Percentiles rank a stretch among this genome's conserved stretches.
These are phyloP conservation scores for Phytopythium delawarense DNA, from an alignment of 352 stramenopile genomes.

Conservation along the genomic window DNA sequence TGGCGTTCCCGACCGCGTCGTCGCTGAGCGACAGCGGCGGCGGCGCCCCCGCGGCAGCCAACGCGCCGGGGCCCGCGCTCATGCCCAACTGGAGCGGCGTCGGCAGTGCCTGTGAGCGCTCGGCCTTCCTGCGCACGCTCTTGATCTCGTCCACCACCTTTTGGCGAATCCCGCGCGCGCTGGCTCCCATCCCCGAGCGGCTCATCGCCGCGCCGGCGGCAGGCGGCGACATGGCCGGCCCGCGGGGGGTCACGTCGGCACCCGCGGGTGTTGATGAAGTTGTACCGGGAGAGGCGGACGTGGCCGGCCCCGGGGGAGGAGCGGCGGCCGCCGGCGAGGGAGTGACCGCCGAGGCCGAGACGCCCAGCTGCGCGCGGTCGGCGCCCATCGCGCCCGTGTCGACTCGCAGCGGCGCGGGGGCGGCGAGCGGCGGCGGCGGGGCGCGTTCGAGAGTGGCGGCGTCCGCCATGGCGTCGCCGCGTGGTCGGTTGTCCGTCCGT, in stretches of 20 bases:
- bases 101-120: conserved; percentile 13
- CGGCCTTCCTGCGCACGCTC: conserved; percentile 38
- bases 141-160: conserved; percentile 73
- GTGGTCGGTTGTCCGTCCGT: not conserved
- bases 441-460: conserved; percentile 13
- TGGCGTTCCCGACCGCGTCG: not conserved
- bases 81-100: conserved; percentile 18
- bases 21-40: conserved; percentile 32
- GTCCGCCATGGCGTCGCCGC: conserved; percentile 20
- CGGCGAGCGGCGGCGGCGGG: not conserved
- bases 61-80: conserved; percentile 11
- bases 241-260: conserved; percentile 10
- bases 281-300: not conserved
- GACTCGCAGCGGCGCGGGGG: conserved; percentile 1
- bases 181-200: conserved; percentile 10
- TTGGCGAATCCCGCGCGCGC: conserved; percentile 36
- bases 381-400: not conserved
- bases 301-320: not conserved
- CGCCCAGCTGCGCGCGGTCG: not conserved
- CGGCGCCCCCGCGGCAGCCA: not conserved
- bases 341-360: not conserved
- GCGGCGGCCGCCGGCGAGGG: not conserved
- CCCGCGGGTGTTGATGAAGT: not conserved
- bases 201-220: not conserved
- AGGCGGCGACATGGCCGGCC: not conserved